These are phyloP conservation scores for Amylocystis lapponica DNA, from an alignment of 768 basidiomycete species.

Conservation along the genomic window DNA sequence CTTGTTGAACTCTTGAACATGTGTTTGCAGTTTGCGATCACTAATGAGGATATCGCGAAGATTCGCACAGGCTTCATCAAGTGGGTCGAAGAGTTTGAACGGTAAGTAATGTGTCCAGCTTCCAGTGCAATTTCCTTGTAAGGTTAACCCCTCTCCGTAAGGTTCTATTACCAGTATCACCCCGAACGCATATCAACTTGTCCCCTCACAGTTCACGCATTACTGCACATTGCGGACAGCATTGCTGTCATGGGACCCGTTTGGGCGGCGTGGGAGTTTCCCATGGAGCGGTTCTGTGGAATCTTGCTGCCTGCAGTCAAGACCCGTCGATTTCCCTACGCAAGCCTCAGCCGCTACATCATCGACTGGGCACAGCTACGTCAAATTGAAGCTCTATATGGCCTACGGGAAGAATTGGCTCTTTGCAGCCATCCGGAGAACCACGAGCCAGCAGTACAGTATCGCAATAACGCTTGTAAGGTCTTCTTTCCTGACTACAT, in stretches of 20 bases:
- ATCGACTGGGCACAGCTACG: neutral
- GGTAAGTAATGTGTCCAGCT: no score
- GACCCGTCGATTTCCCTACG: constrained; percentile 9
- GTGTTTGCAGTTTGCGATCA: constrained; percentile 31
- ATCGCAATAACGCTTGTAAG: constrained; percentile 9
- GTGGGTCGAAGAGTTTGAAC: constrained; percentile 35
- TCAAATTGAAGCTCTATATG: neutral
- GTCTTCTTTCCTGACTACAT: no score
- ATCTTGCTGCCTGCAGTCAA: constrained; percentile 11
- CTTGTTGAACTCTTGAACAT: constrained; percentile 32
- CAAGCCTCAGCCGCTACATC: constrained; percentile 3
- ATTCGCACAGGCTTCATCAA: constrained; percentile 24
- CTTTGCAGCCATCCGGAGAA: neutral
- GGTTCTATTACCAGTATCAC: constrained; percentile 22
- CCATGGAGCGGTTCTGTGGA: constrained; percentile 21
- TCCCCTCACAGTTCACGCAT: constrained; percentile 24
- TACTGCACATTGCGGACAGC: constrained; percentile 21
- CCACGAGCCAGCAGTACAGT: constrained; percentile 3
- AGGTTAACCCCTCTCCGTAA: no score
- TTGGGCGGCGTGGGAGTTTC: constrained; percentile 22
- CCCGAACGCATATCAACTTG: constrained; percentile 20
- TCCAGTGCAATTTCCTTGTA: no score
- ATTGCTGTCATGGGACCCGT: constrained; percentile 17
- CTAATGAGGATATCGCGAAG: constrained; percentile 18
- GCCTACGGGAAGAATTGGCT: neutral